These are phyloP conservation scores for Lachnellula cervina DNA, from an alignment of 2,329 filamentous ascomycete genomes.

Conservation along the genomic window DNA sequence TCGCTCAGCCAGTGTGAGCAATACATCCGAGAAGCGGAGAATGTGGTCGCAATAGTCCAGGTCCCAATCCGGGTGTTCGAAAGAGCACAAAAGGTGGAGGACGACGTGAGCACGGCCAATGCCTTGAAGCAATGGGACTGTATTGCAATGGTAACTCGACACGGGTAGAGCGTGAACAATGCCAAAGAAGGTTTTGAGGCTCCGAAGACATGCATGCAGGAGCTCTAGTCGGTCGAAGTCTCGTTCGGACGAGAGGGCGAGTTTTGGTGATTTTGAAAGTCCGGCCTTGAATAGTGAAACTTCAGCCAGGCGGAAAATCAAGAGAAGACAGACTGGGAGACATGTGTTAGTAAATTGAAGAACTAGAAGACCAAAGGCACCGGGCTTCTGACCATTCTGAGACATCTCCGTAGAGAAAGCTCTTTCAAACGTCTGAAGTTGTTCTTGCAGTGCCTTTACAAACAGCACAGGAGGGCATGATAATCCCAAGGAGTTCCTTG, in stretches of 20 bases:
- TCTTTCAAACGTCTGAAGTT: conserved; percentile 8
- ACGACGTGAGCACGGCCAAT: conserved; percentile 33
- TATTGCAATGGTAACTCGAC: conserved; percentile 7
- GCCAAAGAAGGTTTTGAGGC: conserved; percentile 13
- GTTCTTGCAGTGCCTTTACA: conserved; percentile 10
- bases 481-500: not conserved
- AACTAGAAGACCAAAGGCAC: too few relatives aligned
- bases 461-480: conserved; percentile 7
- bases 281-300: conserved; percentile 14
- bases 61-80: conserved; percentile 37
- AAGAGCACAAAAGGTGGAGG: conserved; percentile 34
- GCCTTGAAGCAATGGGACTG: conserved; percentile 20
- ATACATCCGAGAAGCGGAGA: conserved; percentile 28
- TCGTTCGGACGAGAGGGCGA: not conserved
- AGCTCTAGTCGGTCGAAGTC: conserved; percentile 16
- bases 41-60: conserved; percentile 31
- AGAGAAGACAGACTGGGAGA: conserved; percentile 4
- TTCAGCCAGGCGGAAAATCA: conserved; percentile 7
- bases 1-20: conserved; percentile 31
- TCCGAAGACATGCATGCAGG: conserved; percentile 16
- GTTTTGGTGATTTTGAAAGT: conserved; percentile 7
- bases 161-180: conserved; percentile 7
- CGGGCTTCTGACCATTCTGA: conserved; percentile 9
- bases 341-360: not conserved
- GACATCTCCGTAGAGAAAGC: conserved; percentile 1